Evolutionary conservation across 805 yeast genomes (phyloP), one percentile per base, ranked within the genome.

Genomic region (Lipomyces mesembrius): DNA sequence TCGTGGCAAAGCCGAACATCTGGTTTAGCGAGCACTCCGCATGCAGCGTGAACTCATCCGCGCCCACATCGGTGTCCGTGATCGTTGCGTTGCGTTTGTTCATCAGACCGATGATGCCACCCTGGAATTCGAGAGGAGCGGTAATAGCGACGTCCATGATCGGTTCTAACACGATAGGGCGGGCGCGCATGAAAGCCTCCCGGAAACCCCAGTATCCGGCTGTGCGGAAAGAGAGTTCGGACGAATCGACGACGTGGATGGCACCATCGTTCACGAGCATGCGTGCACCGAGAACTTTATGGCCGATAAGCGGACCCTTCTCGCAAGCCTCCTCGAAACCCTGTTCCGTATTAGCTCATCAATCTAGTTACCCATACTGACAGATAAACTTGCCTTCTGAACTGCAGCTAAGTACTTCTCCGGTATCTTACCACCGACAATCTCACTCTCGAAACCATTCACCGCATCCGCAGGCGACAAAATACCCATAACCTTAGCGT

Each of bases 251-350:
- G 75, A 91, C 90, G 80, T 95, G 99, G 63, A 95, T 90, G 72
- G 90, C 92, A 88, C 99, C 99, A 83, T 95, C 99, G 79, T 92
- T 90, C 75, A 95, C 87, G 72, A 91, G 84, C 98, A 95, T 95
- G 73, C 87, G 87, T 55, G 89, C 96, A 74, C 98, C 98, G 67
- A 94, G 83, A 59, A 95, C 99, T 74, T 86, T 88, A 77, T 94
- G 97, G 37, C 99, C 99, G 69, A 92, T 88, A 72, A 95, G 85
- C 59, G 99, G 99, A 74, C 99, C 99, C 84, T 92, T 92, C 77
- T 91, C 96, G 79, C 92, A 85, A 66, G 94, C 89, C 72, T 95
- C 99, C 70, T 91, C 96, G 80, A 94, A 95, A 68, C 98, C 99
- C 81, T 92, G 91, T 20, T n/a, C 17, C 27, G 27, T 14, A 32